Percentiles rank a stretch among this genome's conserved stretches.
These are phyloP conservation scores for Claviceps africana DNA, from an alignment of 2,329 filamentous ascomycete species.

Conservation along the genomic window DNA sequence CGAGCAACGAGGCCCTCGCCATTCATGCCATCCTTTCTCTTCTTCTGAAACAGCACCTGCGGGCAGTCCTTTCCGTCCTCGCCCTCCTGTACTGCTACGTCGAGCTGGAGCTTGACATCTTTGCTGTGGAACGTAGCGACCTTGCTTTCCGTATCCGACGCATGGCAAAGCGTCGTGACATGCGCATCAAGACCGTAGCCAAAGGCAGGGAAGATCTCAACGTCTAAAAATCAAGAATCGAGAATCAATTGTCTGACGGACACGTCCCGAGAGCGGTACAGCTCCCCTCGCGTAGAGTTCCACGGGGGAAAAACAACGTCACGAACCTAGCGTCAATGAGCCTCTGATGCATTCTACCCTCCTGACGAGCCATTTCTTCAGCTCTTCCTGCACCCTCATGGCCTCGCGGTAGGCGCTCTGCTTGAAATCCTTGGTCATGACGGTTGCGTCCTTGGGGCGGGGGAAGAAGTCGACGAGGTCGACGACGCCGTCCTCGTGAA, in stretches of 20 bases:
- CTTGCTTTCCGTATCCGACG: constrained; percentile 34
- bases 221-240: constrained; percentile 24
- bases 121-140: constrained; percentile 49
- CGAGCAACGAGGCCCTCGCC: constrained; percentile 50
- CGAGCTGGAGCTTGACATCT: constrained; percentile 47
- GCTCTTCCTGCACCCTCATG: constrained; percentile 39
- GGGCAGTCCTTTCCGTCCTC: constrained; percentile 30
- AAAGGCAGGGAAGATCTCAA: constrained; percentile 61
- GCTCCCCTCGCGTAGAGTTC: too few species aligned
- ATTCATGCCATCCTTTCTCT: constrained; percentile 34
- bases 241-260: background rate
- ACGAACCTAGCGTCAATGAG: constrained; percentile 40
- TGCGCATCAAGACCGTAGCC: constrained; percentile 54
- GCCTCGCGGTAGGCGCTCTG: constrained; percentile 41
- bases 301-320: background rate
- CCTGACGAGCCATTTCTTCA: constrained; percentile 58
- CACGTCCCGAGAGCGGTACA: too few species aligned
- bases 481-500: constrained; percentile 60
- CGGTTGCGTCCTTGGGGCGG: constrained; percentile 44
- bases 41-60: constrained; percentile 39
- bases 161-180: constrained; percentile 39
- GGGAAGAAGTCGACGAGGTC: constrained; percentile 66
- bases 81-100: constrained; percentile 51
- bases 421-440: constrained; percentile 32
- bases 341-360: constrained; percentile 62